A percentile compares a stretch with the other conserved stretches of the same genome.
Evolutionary conservation across 805 yeast genomes (phyloP).

Genomic region (Yarrowia hollandica): DNA sequence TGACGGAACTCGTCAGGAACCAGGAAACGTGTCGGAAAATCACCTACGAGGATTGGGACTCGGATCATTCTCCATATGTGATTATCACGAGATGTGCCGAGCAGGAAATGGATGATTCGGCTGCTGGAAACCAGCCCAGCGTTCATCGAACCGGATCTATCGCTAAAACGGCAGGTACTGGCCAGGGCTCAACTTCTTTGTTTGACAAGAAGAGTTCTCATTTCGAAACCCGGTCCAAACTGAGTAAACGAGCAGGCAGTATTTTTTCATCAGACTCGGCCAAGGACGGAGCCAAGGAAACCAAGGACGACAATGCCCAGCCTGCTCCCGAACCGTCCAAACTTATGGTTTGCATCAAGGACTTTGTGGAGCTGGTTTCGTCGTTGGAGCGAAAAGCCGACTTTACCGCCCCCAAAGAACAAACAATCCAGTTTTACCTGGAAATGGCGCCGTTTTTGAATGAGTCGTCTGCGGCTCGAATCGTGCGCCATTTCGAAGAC

Average conservation of each 20-base stretch:
- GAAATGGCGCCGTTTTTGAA: conserved; percentile 44
- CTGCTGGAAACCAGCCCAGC: not conserved
- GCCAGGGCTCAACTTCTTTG: conserved; percentile 6
- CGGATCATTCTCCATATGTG: conserved; percentile 45
- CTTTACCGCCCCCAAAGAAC: conserved; percentile 48
- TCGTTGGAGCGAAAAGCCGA: conserved; percentile 30
- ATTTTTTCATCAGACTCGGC: conserved; percentile 4
- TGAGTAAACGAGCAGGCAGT: conserved; percentile 16
- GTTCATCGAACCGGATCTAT: not conserved
- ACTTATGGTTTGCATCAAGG: not conserved
- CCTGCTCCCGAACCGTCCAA: not conserved
- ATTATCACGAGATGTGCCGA: conserved; percentile 33
- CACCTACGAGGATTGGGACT: conserved; percentile 40
- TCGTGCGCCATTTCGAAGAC: conserved; percentile 51
- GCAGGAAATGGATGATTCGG: conserved; percentile 2
- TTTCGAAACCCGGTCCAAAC: not conserved
- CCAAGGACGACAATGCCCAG: not conserved
- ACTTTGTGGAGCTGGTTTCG: conserved; percentile 16
- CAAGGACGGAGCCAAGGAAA: not conserved
- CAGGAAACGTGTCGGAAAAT: conserved; percentile 38
- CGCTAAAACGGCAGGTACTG: conserved; percentile 1
- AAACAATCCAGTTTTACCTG: conserved; percentile 47
- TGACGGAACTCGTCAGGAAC: conserved; percentile 46
- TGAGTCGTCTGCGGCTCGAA: conserved; percentile 44
- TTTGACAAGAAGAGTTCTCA: conserved; percentile 8